Evolutionary conservation across 169 alveolate genomes (phyloP), one percentile per base, ranked within the genome.

Genomic region (Plasmodium falciparum): DNA sequence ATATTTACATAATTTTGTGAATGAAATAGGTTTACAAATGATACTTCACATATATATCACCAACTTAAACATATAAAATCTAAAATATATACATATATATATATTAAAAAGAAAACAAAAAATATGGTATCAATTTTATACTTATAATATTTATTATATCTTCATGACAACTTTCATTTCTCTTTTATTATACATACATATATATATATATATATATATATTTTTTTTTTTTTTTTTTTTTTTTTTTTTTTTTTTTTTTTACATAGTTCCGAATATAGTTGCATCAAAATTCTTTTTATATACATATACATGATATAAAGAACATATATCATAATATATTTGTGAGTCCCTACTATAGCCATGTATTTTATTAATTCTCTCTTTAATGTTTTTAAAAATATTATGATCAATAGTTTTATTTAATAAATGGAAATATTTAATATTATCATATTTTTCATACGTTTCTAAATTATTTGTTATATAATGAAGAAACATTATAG

Each of bases 301-400:
- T 2, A 78, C 89, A 49, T 78, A 78, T 15, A 78, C 89, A 56
- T 78, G 89, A 45, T 78, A 78, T 59, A 78, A 78, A 5, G 89
- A 78, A 52, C 89, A 78, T 26, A 78, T 78, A 24, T 78, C 89
- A 63, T 50, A 78, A 66, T 78, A 78, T 47, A 50, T 65, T 65
- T 78, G 65, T 9, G 89, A 78, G 13, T 78, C 74, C 26, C 47
- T 56, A 59, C 67, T 54, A 39, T 59, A 59, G 2, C 89, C 89
- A 17, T 78, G 89, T 65, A 78, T 78, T 78, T 78, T 78, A 54
- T 78, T 78, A 66, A 78, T 65, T 47, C 89, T 52, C 26, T 52
- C 29, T 78, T 78, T 78, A 50, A 78, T 78, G 47, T 66, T 59
- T 47, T 78, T 71, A 43, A 78, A 78, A 33, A 78, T 78, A 56